Percentiles rank a stretch among this genome's conserved stretches.
Conservation (phyloP, 768 basidiomycete genomes). For the Lentinula raphanica region DNA sequence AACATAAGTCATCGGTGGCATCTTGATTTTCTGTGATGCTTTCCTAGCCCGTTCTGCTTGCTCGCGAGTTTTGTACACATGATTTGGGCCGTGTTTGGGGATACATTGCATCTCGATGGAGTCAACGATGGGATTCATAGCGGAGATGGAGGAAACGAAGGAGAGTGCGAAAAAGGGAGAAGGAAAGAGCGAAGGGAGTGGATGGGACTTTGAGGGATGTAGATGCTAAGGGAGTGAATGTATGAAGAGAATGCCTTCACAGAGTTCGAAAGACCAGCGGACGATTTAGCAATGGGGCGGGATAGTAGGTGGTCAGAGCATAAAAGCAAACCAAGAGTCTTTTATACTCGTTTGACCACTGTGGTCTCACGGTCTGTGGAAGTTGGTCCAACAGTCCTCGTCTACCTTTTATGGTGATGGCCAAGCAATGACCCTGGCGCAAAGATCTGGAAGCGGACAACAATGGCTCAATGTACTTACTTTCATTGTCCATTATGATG, state of each 20-base stretch:
- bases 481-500: neutral
- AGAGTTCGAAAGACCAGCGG: neutral
- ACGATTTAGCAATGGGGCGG: neutral
- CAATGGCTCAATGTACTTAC: neutral
- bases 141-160: neutral
- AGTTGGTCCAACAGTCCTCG: neutral
- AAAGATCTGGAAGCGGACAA: neutral
- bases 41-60: neutral
- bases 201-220: neutral
- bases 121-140: neutral
- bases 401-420: neutral
- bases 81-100: neutral
- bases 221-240: neutral
- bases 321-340: neutral
- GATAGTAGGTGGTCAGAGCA: neutral
- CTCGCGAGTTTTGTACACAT: neutral
- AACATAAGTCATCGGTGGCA: neutral
- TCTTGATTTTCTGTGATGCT: neutral
- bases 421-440: neutral
- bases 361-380: neutral
- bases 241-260: neutral
- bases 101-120: conserved; percentile 1
- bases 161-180: neutral
- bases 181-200: neutral
- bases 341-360: neutral